Evolutionary conservation across 2,329 filamentous ascomycete genomes (phyloP).

Genomic region (Daldinia sp.): DNA sequence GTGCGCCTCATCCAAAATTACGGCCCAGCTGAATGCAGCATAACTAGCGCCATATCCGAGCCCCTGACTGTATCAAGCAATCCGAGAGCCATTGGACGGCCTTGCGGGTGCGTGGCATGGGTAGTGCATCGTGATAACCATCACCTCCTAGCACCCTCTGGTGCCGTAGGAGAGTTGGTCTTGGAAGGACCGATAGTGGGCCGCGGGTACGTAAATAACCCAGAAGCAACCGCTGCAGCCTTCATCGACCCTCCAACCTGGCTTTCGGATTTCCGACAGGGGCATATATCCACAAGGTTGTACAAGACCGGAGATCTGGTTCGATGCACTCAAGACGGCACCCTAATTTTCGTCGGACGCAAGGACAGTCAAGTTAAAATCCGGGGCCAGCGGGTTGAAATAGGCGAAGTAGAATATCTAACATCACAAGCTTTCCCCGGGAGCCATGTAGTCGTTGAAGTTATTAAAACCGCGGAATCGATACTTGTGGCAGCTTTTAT

Average conservation of each 20-base stretch:
- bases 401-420: not conserved
- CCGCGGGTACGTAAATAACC: not conserved
- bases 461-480: not conserved
- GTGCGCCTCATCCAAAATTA: not conserved
- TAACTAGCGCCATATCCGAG: not conserved
- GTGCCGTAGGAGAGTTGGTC: not conserved
- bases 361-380: not conserved
- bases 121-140: not conserved
- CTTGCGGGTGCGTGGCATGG: not conserved
- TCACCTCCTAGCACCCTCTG: not conserved
- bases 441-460: not conserved
- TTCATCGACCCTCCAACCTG: not conserved
- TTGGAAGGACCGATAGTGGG: not conserved
- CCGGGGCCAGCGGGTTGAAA: not conserved
- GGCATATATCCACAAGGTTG: not conserved
- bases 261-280: not conserved
- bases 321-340: not conserved
- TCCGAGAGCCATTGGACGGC: not conserved
- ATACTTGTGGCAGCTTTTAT: not conserved
- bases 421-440: not conserved
- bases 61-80: not conserved
- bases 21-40: not conserved
- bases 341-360: not conserved
- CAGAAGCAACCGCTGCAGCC: not conserved
- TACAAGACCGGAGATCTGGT: not conserved